These are phyloP conservation scores for Suillus subaureus DNA, from an alignment of 768 basidiomycete genomes.

Conservation along the genomic window DNA sequence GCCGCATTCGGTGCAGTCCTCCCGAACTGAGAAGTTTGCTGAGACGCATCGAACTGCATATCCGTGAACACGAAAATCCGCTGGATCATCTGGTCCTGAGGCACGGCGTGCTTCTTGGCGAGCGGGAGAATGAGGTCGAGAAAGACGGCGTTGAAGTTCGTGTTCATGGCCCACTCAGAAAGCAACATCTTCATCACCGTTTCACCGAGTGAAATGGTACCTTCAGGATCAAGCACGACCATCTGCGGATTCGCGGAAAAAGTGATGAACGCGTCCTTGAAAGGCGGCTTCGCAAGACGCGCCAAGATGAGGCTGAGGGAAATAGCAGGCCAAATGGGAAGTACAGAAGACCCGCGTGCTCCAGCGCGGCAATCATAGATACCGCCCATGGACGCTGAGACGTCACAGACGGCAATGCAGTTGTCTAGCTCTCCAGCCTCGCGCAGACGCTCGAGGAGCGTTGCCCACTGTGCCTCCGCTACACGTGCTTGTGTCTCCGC, in stretches of 20 bases:
- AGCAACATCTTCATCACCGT: slow-evolving; percentile 40
- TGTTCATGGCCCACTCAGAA: slow-evolving; percentile 57
- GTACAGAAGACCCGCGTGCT: slow-evolving; percentile 15
- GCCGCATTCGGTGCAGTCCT: slow-evolving; percentile 8
- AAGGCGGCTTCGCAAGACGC: slow-evolving; percentile 63
- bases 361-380: slow-evolving; percentile 5
- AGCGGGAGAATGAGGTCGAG: slow-evolving; percentile 61
- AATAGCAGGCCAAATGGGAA: slow-evolving; percentile 63
- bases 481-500: slow-evolving; percentile 44
- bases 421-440: slow-evolving; percentile 61
- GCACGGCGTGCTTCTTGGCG: slow-evolving; percentile 56
- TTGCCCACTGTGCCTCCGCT: slow-evolving; percentile 67
- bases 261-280: slow-evolving; percentile 66
- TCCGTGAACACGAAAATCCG: slow-evolving; percentile 76
- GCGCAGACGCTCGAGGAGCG: slow-evolving; percentile 54
- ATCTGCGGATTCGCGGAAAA: slow-evolving; percentile 58
- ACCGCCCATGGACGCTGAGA: slow-evolving; percentile 71
- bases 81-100: slow-evolving; percentile 73
- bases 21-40: background rate
- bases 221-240: slow-evolving; percentile 47
- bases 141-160: slow-evolving; percentile 65
- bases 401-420: slow-evolving; percentile 70
- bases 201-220: slow-evolving; percentile 33
- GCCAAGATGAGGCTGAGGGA: slow-evolving; percentile 69
- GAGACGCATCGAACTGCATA: slow-evolving; percentile 68